phyloP scores from a whole-genome alignment of 345 rosid species.

The Chamaenerion angustifolium region DNA sequence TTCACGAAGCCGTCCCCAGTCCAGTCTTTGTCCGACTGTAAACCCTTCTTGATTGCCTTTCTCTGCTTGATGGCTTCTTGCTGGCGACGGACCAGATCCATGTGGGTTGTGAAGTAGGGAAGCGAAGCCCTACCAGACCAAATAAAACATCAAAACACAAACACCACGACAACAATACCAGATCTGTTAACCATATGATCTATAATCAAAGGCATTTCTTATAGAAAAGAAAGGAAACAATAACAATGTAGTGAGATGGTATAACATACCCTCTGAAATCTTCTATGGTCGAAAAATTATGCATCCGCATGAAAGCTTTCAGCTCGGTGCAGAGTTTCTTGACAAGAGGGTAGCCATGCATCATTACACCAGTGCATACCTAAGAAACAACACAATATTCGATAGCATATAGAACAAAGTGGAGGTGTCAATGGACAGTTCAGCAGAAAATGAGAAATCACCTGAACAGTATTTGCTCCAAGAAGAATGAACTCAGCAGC shows the following conservation, averaged over 20 bases:
- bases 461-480: slow-evolving; percentile 94
- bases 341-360: slow-evolving; percentile 90
- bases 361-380: slow-evolving; percentile 98
- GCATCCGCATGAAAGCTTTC: slow-evolving; percentile 77
- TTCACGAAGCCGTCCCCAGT: slow-evolving; percentile 92
- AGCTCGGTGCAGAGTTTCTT: slow-evolving; percentile 72
- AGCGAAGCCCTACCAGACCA: slow-evolving; percentile 47
- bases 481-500: slow-evolving; percentile 93
- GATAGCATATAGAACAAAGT: too few species aligned
- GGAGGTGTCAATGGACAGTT: too few species aligned
- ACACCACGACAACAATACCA: background rate
- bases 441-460: too few species aligned
- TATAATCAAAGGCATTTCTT: too few species aligned
- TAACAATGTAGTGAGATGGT: background rate
- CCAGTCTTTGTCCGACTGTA: slow-evolving; percentile 95
- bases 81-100: slow-evolving; percentile 67
- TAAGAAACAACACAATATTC: slow-evolving; percentile 9
- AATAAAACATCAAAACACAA: background rate
- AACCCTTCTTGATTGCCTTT: slow-evolving; percentile 61
- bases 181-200: too few species aligned
- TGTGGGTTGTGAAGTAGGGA: slow-evolving; percentile 82
- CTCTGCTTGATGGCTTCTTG: slow-evolving; percentile 70
- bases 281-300: slow-evolving; percentile 66
- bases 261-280: slow-evolving; percentile 79
- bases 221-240: background rate